These are phyloP conservation scores for Malbranchea cinnamomea DNA, from an alignment of 2,329 filamentous ascomycete genomes.

Conservation along the genomic window DNA sequence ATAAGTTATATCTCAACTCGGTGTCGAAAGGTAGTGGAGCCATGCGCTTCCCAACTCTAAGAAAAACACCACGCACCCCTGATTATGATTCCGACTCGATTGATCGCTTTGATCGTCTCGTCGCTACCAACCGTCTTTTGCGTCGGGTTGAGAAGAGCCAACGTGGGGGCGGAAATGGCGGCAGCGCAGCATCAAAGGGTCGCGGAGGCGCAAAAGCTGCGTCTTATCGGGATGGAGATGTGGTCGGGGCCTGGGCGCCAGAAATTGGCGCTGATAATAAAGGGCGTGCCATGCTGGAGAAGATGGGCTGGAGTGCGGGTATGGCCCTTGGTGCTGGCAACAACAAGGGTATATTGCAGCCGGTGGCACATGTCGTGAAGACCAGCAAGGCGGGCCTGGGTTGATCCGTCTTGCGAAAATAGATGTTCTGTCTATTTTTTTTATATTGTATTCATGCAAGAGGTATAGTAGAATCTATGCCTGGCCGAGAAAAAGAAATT, in stretches of 20 bases:
- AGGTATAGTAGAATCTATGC: neutral
- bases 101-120: slow-evolving; percentile 26
- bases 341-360: slow-evolving; percentile 78
- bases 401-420: slow-evolving; percentile 23
- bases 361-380: slow-evolving; percentile 77
- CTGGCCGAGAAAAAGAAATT: too few species aligned
- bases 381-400: slow-evolving; percentile 72
- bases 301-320: slow-evolving; percentile 90
- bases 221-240: slow-evolving; percentile 65
- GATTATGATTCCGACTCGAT: slow-evolving; percentile 44
- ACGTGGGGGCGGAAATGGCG: slow-evolving; percentile 12
- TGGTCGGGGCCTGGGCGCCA: slow-evolving; percentile 72
- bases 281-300: slow-evolving; percentile 77
- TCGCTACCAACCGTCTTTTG: slow-evolving; percentile 21
- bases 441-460: neutral
- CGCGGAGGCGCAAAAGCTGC: slow-evolving; percentile 30
- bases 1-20: slow-evolving; percentile 62
- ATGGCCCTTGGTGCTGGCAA: slow-evolving; percentile 67
- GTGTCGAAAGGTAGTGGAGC: slow-evolving; percentile 64
- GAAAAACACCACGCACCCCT: slow-evolving; percentile 54
- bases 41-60: slow-evolving; percentile 60
- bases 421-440: neutral
- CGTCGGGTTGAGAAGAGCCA: slow-evolving; percentile 12
- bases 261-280: slow-evolving; percentile 72
- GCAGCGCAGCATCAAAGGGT: slow-evolving; percentile 18